Evolutionary conservation across 129 eudicot genomes (phyloP).

Genomic region (carrot (Daucus carota)): DH1_v3.0 NC_030385.2:6200001-6200500

Average conservation of each 20-base stretch:
- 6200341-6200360: slow-evolving; percentile 26
- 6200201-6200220: slow-evolving; percentile 22
- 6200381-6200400: too few species aligned
- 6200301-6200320: slow-evolving; percentile 39
- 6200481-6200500: slow-evolving; percentile 11
- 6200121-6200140: neutral
- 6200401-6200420: neutral
- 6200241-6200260: slow-evolving; percentile 23
- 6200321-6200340: slow-evolving; percentile 73
- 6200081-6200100: neutral
- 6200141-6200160: neutral
- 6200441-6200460: too few species aligned
- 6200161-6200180: neutral
- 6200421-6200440: neutral
- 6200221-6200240: slow-evolving; percentile 30
- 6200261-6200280: slow-evolving; percentile 16
- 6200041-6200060: slow-evolving; percentile 19
- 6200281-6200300: slow-evolving; percentile 21
- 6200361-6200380: too few species aligned
- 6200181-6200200: slow-evolving; percentile 20
- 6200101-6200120: neutral
- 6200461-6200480: neutral
- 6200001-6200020: slow-evolving; percentile 40
- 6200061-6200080: slow-evolving; percentile 17
- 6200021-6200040: slow-evolving; percentile 17